phyloP scores from a whole-genome alignment of 1,139 yeast species.

The Hansenula anomala region DNA sequence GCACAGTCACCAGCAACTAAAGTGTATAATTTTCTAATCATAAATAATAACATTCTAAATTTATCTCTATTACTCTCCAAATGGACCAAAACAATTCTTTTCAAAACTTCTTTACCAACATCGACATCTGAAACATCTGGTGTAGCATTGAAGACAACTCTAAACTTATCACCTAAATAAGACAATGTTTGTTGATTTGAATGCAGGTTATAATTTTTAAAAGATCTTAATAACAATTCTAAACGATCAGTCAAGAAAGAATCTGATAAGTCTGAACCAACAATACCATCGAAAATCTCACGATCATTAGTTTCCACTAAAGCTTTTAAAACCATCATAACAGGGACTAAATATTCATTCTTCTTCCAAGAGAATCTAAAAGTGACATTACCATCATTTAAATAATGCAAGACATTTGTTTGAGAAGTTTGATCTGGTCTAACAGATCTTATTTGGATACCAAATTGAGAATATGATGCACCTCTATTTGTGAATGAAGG shows the following conservation, averaged over 20 bases:
- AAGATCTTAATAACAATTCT: conserved; percentile 84
- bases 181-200: conserved; percentile 87
- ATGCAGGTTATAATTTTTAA: conserved; percentile 72
- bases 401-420: conserved; percentile 91
- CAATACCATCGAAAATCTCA: conserved; percentile 93
- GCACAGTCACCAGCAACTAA: conserved; percentile 89
- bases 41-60: conserved; percentile 85
- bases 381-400: conserved; percentile 94
- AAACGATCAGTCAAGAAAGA: conserved; percentile 97
- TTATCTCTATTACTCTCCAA: conserved; percentile 69
- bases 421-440: conserved; percentile 98
- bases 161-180: conserved; percentile 90
- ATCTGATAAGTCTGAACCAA: conserved; percentile 80
- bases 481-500: conserved; percentile 95
- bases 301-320: conserved; percentile 86
- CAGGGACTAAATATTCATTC: conserved; percentile 92
- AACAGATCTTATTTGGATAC: conserved; percentile 91
- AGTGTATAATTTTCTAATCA: conserved; percentile 88
- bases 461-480: conserved; percentile 79
- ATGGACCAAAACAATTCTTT: conserved; percentile 86
- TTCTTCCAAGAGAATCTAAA: conserved; percentile 97
- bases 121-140: conserved; percentile 85
- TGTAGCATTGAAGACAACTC: conserved; percentile 87
- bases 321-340: conserved; percentile 87
- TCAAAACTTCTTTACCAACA: conserved; percentile 93